A percentile compares a stretch with the other conserved stretches of the same genome.
Conservation (phyloP, 176 grass and related monocot genomes). For the Juncus inflexus region DNA sequence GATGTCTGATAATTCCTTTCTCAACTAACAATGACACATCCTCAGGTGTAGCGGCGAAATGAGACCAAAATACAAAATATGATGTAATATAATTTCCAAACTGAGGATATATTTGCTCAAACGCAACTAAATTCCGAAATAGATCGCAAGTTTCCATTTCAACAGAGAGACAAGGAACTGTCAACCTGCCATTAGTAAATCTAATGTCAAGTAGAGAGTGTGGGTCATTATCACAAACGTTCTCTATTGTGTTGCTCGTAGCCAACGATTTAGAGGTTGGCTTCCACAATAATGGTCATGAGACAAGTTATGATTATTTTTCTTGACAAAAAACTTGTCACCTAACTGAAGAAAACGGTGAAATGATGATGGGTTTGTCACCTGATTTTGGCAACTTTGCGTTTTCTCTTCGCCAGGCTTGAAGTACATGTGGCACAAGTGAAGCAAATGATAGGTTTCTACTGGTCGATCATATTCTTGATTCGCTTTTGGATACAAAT, state of each 20-base stretch:
- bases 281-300: too few relatives aligned
- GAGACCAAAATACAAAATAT: conserved; percentile 24
- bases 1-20: not conserved
- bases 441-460: not conserved
- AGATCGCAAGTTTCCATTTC: conserved; percentile 15
- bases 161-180: conserved; percentile 23
- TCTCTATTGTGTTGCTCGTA: conserved; percentile 9
- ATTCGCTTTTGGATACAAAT: not conserved
- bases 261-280: not conserved
- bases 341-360: too few relatives aligned
- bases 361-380: too few relatives aligned
- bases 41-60: conserved; percentile 1
- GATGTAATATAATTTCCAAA: conserved; percentile 27
- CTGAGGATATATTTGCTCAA: conserved; percentile 17
- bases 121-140: conserved; percentile 22
- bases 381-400: too few relatives aligned
- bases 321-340: not conserved
- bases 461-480: not conserved
- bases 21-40: conserved; percentile 25
- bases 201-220: conserved; percentile 28
- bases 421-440: not conserved
- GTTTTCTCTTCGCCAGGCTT: not conserved
- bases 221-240: not conserved
- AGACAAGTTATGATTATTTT: not conserved
- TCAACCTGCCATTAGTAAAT: conserved; percentile 14